These are phyloP conservation scores for Scheffersomyces spartinae DNA, from an alignment of 805 yeast species.

Conservation along the genomic window DNA sequence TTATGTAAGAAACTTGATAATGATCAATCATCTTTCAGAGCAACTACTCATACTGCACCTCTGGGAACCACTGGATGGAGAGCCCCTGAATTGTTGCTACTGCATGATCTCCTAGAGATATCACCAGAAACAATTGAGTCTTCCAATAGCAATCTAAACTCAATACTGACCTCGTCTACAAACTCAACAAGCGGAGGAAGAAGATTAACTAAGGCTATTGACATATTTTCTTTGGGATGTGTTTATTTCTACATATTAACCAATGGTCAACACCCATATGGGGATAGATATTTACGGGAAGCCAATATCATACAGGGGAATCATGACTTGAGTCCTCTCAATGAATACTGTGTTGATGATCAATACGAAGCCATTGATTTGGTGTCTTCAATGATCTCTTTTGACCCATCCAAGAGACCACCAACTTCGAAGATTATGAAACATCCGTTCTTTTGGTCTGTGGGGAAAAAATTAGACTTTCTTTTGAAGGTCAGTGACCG, in stretches of 20 bases:
- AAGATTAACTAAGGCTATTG: constrained; percentile 79
- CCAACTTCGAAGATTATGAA: constrained; percentile 52
- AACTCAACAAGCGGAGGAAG: constrained; percentile 14
- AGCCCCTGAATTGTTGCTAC: constrained; percentile 75
- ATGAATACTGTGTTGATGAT: constrained; percentile 28
- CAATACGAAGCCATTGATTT: constrained; percentile 61
- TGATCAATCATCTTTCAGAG: constrained; percentile 88
- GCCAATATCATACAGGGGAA: constrained; percentile 72
- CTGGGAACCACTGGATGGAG: constrained; percentile 96
- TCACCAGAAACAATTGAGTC: constrained; percentile 20
- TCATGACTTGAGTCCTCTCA: constrained; percentile 38
- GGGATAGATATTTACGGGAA: constrained; percentile 81
- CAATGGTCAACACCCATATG: constrained; percentile 86
- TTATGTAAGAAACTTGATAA: constrained; percentile 83
- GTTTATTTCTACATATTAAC: constrained; percentile 80
- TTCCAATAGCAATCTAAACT: constrained; percentile 2
- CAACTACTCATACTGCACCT: constrained; percentile 86
- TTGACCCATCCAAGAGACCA: constrained; percentile 62
- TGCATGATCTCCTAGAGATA: constrained; percentile 24
- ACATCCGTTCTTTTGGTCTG: constrained; percentile 87
- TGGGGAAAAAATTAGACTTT: constrained; percentile 67
- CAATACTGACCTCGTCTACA: not conserved
- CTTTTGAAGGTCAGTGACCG: constrained; percentile 82
- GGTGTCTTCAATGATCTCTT: constrained; percentile 58
- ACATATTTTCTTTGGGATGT: constrained; percentile 90